Percentiles rank a stretch among this genome's conserved stretches.
These are phyloP conservation scores for Mytilinidion resinicola DNA, from an alignment of 495 filamentous ascomycete genomes.

Conservation along the genomic window DNA sequence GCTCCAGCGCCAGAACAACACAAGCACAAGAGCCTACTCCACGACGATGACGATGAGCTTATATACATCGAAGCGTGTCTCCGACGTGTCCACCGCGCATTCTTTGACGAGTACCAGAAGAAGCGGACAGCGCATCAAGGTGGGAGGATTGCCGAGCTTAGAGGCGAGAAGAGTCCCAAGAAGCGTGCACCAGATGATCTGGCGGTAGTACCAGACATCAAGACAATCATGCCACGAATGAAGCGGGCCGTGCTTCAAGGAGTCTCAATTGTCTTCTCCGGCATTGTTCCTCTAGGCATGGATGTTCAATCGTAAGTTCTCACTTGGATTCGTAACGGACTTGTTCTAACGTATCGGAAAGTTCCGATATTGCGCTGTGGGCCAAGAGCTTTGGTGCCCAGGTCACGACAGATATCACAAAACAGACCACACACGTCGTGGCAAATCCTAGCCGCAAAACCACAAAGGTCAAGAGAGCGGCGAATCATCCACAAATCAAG, in stretches of 20 bases:
- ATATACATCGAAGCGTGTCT: conserved; percentile 66
- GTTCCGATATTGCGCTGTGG: conserved; percentile 77
- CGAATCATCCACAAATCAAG: conserved; percentile 60
- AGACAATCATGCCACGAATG: conserved; percentile 68
- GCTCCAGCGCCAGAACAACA: conserved; percentile 38
- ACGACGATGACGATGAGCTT: conserved; percentile 80
- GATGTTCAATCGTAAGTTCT: conserved; percentile 54
- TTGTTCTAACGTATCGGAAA: conserved; percentile 30
- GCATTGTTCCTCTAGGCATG: conserved; percentile 74
- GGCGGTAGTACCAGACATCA: conserved; percentile 75
- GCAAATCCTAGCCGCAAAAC: conserved; percentile 70
- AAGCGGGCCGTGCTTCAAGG: conserved; percentile 66
- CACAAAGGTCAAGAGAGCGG: conserved; percentile 77
- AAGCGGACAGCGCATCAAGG: conserved; percentile 45
- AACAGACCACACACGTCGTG: conserved; percentile 60
- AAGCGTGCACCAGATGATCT: conserved; percentile 50
- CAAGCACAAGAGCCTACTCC: conserved; percentile 64
- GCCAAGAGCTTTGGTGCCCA: conserved; percentile 76
- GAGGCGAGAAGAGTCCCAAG: conserved; percentile 47
- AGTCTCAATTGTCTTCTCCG: conserved; percentile 74
- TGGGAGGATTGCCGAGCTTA: conserved; percentile 54
- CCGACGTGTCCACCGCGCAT: conserved; percentile 63
- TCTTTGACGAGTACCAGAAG: conserved; percentile 74
- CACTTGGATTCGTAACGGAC: neutral
- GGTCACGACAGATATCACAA: conserved; percentile 54